phyloP scores from a whole-genome alignment of 345 rosid genomes.

The Isatis tinctoria region DNA sequence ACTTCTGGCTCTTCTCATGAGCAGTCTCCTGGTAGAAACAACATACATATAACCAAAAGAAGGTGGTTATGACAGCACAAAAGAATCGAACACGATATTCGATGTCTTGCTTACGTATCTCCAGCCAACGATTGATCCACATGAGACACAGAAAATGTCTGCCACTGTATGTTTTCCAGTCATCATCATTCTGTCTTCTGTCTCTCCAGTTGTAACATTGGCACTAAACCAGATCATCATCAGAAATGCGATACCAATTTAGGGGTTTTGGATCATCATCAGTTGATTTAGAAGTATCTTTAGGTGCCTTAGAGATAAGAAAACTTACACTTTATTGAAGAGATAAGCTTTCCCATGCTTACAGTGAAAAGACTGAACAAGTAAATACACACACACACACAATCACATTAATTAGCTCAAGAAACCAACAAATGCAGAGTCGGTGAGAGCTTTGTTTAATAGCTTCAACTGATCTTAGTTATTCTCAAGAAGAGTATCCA shows the following conservation, averaged over 20 bases:
- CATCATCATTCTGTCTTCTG: conserved; percentile 80
- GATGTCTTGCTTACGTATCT: conserved; percentile 67
- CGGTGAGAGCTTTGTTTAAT: not conserved
- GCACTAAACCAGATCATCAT: conserved; percentile 41
- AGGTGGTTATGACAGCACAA: not conserved
- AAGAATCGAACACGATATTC: not conserved
- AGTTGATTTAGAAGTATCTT: not conserved
- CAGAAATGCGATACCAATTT: not conserved
- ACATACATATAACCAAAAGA: not conserved
- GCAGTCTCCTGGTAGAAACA: conserved; percentile 72
- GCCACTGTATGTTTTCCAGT: conserved; percentile 88
- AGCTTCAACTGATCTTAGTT: not conserved
- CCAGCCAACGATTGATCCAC: conserved; percentile 98
- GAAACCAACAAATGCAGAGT: not conserved
- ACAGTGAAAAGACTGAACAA: conserved; percentile 75
- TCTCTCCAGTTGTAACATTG: conserved; percentile 65
- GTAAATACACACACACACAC: not conserved
- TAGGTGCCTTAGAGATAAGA: conserved; percentile 22
- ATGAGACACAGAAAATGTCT: conserved; percentile 91
- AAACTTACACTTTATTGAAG: conserved; percentile 96
- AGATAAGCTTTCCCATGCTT: conserved; percentile 98
- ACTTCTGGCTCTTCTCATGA: conserved; percentile 81
- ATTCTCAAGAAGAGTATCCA: not conserved
- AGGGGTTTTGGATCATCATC: conserved; percentile 4
- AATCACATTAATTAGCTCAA: conserved; percentile 20